These are phyloP conservation scores for Punica granatum DNA, from an alignment of 345 rosid species.

Conservation along the genomic window DNA sequence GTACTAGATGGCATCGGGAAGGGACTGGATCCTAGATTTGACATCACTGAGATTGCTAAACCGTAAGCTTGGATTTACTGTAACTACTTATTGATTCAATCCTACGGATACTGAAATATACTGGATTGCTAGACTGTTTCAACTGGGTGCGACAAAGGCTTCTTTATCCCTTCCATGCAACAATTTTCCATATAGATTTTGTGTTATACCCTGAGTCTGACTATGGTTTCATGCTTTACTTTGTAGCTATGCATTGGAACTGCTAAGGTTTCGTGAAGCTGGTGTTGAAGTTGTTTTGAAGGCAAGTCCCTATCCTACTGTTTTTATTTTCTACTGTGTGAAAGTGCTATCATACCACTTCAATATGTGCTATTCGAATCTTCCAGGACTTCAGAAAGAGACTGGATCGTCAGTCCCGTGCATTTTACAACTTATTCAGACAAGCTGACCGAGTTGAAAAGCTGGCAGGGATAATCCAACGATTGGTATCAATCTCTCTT, in stretches of 20 bases:
- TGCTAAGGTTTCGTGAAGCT: conserved; percentile 86
- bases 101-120: not conserved
- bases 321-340: conserved; percentile 6
- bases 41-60: conserved; percentile 94
- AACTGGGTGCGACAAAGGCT: not conserved
- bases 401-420: conserved; percentile 93
- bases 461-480: conserved; percentile 76
- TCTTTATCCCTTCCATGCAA: not conserved
- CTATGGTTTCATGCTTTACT: conserved; percentile 16
- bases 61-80: conserved; percentile 52
- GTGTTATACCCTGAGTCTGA: not conserved
- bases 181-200: not conserved
- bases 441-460: conserved; percentile 94
- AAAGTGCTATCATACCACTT: conserved; percentile 4
- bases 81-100: not conserved
- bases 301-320: conserved; percentile 34
- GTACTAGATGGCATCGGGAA: conserved; percentile 98
- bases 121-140: not conserved
- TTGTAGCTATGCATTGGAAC: conserved; percentile 83
- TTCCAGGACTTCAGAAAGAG: conserved; percentile 82
- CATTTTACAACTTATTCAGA: conserved; percentile 87
- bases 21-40: conserved; percentile 97
- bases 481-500: conserved; percentile 46
- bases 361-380: not conserved
- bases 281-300: conserved; percentile 89